Evolutionary conservation across 2,329 filamentous ascomycete species (phyloP).

Genomic region (Fusarium ramigenum): DNA sequence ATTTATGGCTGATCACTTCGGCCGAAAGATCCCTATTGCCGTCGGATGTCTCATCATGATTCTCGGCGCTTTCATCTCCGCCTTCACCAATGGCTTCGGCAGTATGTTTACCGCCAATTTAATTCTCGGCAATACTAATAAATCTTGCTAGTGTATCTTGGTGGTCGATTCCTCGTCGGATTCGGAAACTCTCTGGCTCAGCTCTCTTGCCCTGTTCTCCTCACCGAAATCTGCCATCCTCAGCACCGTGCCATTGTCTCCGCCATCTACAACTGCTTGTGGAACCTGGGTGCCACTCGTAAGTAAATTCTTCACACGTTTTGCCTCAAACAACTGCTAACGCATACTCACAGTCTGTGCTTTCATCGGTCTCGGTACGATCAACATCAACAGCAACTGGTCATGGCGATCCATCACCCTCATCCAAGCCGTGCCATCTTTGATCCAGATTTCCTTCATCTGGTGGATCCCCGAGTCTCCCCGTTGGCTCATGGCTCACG

Average conservation of each 20-base stretch:
- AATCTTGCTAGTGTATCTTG: slow-evolving; percentile 40
- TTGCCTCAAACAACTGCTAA: not conserved
- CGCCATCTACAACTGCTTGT: slow-evolving; percentile 73
- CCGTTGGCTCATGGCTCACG: slow-evolving; percentile 70
- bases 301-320: slow-evolving; percentile 16
- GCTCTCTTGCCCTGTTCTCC: slow-evolving; percentile 69
- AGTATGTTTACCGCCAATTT: slow-evolving; percentile 41
- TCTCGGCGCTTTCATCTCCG: slow-evolving; percentile 53
- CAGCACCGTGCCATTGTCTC: slow-evolving; percentile 74
- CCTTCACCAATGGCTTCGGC: slow-evolving; percentile 53
- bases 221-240: slow-evolving; percentile 74
- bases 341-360: slow-evolving; percentile 55
- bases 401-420: slow-evolving; percentile 73
- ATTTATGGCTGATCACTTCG: slow-evolving; percentile 54
- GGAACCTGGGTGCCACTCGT: slow-evolving; percentile 65
- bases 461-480: slow-evolving; percentile 74
- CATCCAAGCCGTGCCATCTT: slow-evolving; percentile 69
- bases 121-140: no score
- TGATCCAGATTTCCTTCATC: slow-evolving; percentile 71
- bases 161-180: slow-evolving; percentile 57
- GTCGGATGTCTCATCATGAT: slow-evolving; percentile 58
- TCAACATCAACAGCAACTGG: slow-evolving; percentile 67
- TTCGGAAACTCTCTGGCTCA: slow-evolving; percentile 74
- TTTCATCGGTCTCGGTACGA: slow-evolving; percentile 71
- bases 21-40: slow-evolving; percentile 55